Evolutionary conservation across 192 early-diverging fungal species (phyloP), one percentile per base, ranked within the genome.

Genomic region (Coemansia sp.): DNA sequence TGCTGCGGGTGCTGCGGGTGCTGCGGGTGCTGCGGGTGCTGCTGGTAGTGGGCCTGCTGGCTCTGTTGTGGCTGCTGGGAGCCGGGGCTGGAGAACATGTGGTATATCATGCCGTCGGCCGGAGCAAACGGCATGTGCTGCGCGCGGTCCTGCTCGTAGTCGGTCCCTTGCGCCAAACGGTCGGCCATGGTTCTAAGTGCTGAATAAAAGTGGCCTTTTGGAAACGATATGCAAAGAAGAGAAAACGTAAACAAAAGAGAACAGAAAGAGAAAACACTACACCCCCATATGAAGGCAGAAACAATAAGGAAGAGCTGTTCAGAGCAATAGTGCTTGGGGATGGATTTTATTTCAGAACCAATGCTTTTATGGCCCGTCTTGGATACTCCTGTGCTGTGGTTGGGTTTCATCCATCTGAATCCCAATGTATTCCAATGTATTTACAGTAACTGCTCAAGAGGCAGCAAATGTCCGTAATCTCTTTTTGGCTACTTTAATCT

Each of bases 161-260:
- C 79, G 48, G 66, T 81, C 34, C 79, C 79, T 58, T 81, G 79
- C 2, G 70, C 63, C 67, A 69, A 65, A 33, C 74, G 79, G 73
- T 76, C 60, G 8, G 74, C 60, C 79, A 81, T 81, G 41, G 43
- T 58, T 49, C 21, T 38, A 35, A 5, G 60, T 44, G 46, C 33
- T 56, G 53, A 34, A 14, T 56, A 30, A 56, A 56, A 30, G 33
- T 7, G 9, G 7, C n/a, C 39, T 43, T 20, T 20, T 43, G 55
- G 61, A n/a, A 70, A 41, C 56, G 55, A 58, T 24, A 52, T 24
- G 66, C 45, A 60, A 60, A 59, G 44, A 46, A 67, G 44, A 45
- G 30, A 55, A 43, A 58, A n/a, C 53, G 51, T 34, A 67, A 67
- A 60, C 39, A 41, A 7, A 41, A 41, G 12, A 12, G 39, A 12